phyloP scores from a whole-genome alignment of 2,329 filamentous ascomycete species.

The Furcasterigmium furcatum region DNA sequence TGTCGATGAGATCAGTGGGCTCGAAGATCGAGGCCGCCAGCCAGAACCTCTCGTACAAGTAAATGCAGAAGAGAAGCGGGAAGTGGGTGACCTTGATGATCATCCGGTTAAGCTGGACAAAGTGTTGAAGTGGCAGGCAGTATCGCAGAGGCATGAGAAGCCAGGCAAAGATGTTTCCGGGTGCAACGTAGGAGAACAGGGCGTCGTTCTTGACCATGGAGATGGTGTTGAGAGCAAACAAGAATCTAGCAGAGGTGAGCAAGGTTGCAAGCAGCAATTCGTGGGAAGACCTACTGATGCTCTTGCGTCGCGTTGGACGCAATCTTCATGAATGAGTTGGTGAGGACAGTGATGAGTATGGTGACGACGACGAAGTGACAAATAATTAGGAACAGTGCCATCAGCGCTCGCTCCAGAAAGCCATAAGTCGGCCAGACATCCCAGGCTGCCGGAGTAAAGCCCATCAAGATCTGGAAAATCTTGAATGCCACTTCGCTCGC shows the following conservation, averaged over 20 bases:
- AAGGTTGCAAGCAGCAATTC: too few species aligned
- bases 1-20: slow-evolving; percentile 81
- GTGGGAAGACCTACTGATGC: slow-evolving; percentile 58
- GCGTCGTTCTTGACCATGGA: slow-evolving; percentile 99
- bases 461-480: slow-evolving; percentile 92
- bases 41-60: slow-evolving; percentile 78
- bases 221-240: slow-evolving; percentile 95
- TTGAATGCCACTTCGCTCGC: slow-evolving; percentile 78
- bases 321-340: slow-evolving; percentile 94
- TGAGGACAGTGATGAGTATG: slow-evolving; percentile 91
- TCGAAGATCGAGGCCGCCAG: slow-evolving; percentile 75
- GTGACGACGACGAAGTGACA: slow-evolving; percentile 95
- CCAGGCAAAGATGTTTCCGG: slow-evolving; percentile 90
- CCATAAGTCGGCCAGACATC: slow-evolving; percentile 82
- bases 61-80: slow-evolving; percentile 83
- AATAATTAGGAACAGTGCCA: slow-evolving; percentile 85
- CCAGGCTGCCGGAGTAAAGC: slow-evolving; percentile 94
- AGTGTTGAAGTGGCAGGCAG: slow-evolving; percentile 73
- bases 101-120: slow-evolving; percentile 82
- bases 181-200: slow-evolving; percentile 89
- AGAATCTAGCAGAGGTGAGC: slow-evolving; percentile 45
- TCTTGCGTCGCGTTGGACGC: slow-evolving; percentile 92
- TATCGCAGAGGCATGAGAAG: slow-evolving; percentile 79
- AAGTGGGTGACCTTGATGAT: slow-evolving; percentile 91
- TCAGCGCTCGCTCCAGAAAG: slow-evolving; percentile 68